Percentiles rank a stretch among this genome's conserved stretches.
phyloP scores from a whole-genome alignment of 345 rosid genomes.

The Hypericum perforatum region DNA sequence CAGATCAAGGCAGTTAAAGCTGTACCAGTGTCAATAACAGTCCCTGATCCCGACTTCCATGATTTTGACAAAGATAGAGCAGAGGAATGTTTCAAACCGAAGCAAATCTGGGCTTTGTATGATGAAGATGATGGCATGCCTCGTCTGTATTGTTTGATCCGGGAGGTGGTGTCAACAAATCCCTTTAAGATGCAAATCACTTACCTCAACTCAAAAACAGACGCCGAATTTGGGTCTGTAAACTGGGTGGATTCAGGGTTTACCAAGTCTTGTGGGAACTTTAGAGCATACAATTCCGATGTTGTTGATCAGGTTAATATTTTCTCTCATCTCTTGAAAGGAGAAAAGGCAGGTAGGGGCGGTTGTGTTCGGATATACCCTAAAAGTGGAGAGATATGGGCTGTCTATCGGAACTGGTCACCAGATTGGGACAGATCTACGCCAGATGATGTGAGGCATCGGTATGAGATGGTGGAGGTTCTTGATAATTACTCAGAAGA shows the following conservation, averaged over 20 bases:
- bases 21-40: slow-evolving; percentile 52
- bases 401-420: slow-evolving; percentile 88
- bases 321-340: slow-evolving; percentile 80
- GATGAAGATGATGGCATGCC: slow-evolving; percentile 99
- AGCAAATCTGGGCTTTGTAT: slow-evolving; percentile 93
- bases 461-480: slow-evolving; percentile 95
- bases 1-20: slow-evolving; percentile 29
- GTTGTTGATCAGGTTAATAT: slow-evolving; percentile 80
- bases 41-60: slow-evolving; percentile 95
- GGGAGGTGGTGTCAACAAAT: slow-evolving; percentile 63
- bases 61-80: slow-evolving; percentile 85
- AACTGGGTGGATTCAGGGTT: slow-evolving; percentile 81
- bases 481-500: slow-evolving; percentile 87
- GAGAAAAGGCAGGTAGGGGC: slow-evolving; percentile 89
- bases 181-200: slow-evolving; percentile 84
- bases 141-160: slow-evolving; percentile 76
- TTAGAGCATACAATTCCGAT: slow-evolving; percentile 77
- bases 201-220: slow-evolving; percentile 89
- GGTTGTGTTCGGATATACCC: slow-evolving; percentile 97
- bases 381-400: slow-evolving; percentile 86
- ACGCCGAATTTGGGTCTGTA: slow-evolving; percentile 71
- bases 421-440: slow-evolving; percentile 72
- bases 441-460: slow-evolving; percentile 72
- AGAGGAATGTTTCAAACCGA: slow-evolving; percentile 85
- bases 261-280: slow-evolving; percentile 95